These are phyloP conservation scores for Fereydounia khargensis DNA, from an alignment of 1,284 basidiomycete species.

Conservation along the genomic window DNA sequence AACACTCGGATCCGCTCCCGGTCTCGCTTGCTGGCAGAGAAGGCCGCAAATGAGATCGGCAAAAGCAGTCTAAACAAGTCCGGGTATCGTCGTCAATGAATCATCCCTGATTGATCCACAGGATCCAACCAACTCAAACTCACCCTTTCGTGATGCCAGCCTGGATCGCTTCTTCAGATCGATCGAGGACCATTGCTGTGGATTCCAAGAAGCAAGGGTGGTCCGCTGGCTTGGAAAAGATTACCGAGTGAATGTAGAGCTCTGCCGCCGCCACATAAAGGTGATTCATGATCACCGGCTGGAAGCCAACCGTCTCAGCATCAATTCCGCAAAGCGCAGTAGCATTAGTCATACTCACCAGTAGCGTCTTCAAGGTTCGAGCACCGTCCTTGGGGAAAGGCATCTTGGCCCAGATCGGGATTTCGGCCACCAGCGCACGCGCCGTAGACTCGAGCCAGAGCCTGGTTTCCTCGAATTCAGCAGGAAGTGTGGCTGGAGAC, in stretches of 20 bases:
- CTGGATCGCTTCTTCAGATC: constrained; percentile 25
- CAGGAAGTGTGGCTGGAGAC: constrained; percentile 14
- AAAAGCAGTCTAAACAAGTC: constrained; percentile 7
- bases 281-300: constrained; percentile 23
- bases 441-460: constrained; percentile 27
- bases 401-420: constrained; percentile 26
- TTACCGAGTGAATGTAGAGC: constrained; percentile 30
- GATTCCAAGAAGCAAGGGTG: constrained; percentile 21
- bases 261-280: constrained; percentile 27
- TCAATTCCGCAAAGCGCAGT: background rate
- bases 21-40: constrained; percentile 12
- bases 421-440: constrained; percentile 20
- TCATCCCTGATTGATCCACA: background rate
- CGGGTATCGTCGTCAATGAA: background rate
- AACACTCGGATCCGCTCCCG: constrained; percentile 18
- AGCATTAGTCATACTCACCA: background rate
- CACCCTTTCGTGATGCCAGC: constrained; percentile 19
- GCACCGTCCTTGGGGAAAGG: constrained; percentile 17
- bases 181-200: constrained; percentile 16
- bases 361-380: constrained; percentile 12
- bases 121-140: background rate
- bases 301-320: background rate
- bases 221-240: constrained; percentile 27
- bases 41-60: constrained; percentile 23
- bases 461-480: constrained; percentile 28